A percentile compares a stretch with the other conserved stretches of the same genome.
phyloP scores from a whole-genome alignment of 805 yeast genomes.

The Yarrowia yakushimensis region DNA sequence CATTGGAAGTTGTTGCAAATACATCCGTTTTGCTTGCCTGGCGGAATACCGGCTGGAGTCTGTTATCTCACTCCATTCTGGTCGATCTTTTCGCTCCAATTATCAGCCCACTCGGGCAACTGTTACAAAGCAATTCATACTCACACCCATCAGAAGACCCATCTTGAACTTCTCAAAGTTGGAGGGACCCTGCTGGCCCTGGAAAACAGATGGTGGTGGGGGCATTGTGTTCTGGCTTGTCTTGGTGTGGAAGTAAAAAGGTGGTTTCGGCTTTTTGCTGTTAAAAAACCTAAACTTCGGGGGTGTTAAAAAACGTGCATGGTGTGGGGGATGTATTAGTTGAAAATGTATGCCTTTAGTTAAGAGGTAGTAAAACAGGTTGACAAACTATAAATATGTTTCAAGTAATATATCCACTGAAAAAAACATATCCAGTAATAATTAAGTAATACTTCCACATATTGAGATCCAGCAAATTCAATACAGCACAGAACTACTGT shows the following conservation, averaged over 20 bases:
- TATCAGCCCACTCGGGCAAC: background rate
- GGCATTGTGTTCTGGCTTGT: slow-evolving; percentile 33
- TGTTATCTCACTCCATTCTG: too few relatives aligned
- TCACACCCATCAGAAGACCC: slow-evolving; percentile 95
- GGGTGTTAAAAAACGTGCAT: slow-evolving; percentile 8
- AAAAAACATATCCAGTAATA: too few relatives aligned
- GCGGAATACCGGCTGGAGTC: too few relatives aligned
- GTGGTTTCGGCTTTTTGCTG: slow-evolving; percentile 19
- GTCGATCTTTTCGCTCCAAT: background rate
- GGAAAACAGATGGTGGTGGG: slow-evolving; percentile 34
- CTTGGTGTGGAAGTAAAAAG: background rate
- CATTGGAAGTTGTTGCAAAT: background rate
- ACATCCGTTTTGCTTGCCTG: background rate
- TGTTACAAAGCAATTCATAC: slow-evolving; percentile 31
- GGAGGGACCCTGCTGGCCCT: slow-evolving; percentile 51
- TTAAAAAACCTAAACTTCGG: background rate
- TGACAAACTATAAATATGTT: too few relatives aligned
- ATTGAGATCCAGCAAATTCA: too few relatives aligned
- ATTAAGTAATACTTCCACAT: too few relatives aligned
- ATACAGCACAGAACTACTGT: too few relatives aligned
- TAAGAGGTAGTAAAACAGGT: too few relatives aligned
- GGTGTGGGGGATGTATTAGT: background rate
- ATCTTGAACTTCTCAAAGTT: slow-evolving; percentile 95
- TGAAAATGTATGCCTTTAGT: background rate
- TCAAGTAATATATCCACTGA: too few relatives aligned